These are phyloP conservation scores for Colletotrichum ledebouriae DNA, from an alignment of 2,329 filamentous ascomycete species.

Conservation along the genomic window DNA sequence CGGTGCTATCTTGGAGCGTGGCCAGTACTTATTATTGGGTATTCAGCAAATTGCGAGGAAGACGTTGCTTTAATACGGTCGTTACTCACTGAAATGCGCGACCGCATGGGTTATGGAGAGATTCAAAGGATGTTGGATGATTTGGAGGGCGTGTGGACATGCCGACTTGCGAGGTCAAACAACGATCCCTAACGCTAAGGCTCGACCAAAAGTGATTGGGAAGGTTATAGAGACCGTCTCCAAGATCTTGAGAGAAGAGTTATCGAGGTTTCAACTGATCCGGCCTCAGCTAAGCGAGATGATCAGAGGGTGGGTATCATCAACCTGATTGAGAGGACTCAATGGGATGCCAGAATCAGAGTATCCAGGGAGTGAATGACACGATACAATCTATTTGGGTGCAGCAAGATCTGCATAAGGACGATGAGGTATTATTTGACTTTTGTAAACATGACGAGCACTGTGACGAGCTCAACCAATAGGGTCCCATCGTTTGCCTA, in stretches of 20 bases:
- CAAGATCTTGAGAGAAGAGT: constrained; percentile 12
- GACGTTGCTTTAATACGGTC: neutral
- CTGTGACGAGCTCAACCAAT: constrained; percentile 12
- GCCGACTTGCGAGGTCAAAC: neutral
- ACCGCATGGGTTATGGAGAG: constrained; percentile 16
- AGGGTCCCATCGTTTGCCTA: neutral
- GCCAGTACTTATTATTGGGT: neutral
- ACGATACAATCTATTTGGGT: constrained; percentile 51
- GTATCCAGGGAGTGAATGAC: constrained; percentile 44
- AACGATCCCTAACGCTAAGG: no score
- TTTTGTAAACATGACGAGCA: constrained; percentile 49
- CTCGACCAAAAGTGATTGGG: constrained; percentile 28
- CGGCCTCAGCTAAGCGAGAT: constrained; percentile 51
- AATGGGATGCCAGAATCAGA: constrained; percentile 40
- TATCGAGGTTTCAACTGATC: neutral
- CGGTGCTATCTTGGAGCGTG: constrained; percentile 6
- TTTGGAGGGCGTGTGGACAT: neutral
- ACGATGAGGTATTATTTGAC: constrained; percentile 48
- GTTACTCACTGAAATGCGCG: neutral
- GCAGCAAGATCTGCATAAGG: constrained; percentile 51
- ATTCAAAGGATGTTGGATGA: constrained; percentile 16
- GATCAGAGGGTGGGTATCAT: constrained; percentile 50
- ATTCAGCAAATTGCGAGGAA: neutral
- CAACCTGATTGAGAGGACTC: constrained; percentile 48
- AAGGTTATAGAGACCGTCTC: constrained; percentile 7